phyloP scores from a whole-genome alignment of 768 basidiomycete species.

The Mrakia gelida region DNA sequence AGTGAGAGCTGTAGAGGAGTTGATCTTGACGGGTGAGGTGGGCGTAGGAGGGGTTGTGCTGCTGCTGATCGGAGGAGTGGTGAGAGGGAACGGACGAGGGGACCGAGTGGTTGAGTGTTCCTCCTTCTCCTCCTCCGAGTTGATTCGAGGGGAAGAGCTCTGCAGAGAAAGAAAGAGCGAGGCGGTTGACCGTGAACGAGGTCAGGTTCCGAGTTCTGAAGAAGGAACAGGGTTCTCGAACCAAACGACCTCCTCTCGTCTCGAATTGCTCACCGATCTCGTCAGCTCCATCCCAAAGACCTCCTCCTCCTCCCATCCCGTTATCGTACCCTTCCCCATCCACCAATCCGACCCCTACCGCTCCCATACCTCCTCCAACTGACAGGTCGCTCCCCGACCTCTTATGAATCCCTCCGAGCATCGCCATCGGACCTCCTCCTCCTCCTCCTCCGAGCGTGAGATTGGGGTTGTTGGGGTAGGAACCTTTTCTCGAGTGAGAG shows the following conservation, averaged over 20 bases:
- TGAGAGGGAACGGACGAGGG: neutral
- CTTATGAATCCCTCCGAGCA: conserved; percentile 1
- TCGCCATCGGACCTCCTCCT: neutral
- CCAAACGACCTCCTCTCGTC: neutral
- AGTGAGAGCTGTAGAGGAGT: conserved; percentile 5
- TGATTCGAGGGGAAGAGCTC: neutral
- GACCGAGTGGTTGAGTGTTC: neutral
- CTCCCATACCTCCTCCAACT: neutral
- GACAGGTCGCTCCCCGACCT: neutral
- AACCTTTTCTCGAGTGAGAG: neutral
- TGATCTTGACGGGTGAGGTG: conserved; percentile 6
- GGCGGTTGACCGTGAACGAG: too few relatives aligned
- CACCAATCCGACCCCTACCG: neutral
- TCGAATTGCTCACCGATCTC: neutral
- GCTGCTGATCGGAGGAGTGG: neutral
- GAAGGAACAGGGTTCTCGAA: too few relatives aligned
- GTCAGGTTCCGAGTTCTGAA: neutral
- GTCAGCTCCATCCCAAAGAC: neutral
- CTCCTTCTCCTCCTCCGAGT: neutral
- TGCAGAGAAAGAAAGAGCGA: neutral
- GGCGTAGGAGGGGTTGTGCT: neutral
- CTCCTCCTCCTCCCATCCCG: neutral
- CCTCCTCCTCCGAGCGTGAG: neutral
- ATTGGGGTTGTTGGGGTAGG: neutral
- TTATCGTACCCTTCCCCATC: neutral